Percentiles rank a stretch among this genome's conserved stretches.
Conservation (phyloP, 2,329 filamentous ascomycete genomes). For the Stylonectria norvegica region DNA sequence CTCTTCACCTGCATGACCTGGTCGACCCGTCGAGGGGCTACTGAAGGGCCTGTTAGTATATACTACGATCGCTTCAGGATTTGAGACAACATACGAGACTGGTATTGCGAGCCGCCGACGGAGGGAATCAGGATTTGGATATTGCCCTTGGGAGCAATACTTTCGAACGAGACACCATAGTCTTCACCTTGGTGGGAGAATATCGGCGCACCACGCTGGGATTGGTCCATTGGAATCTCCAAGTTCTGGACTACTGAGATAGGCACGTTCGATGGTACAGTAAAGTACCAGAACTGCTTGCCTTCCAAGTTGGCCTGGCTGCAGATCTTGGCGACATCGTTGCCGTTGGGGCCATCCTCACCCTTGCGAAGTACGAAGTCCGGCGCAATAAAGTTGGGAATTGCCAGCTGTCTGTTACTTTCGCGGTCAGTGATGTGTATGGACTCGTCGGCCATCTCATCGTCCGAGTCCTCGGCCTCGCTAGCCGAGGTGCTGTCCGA, state of each 20-base stretch:
- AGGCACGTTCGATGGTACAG: conserved; percentile 66
- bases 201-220: conserved; percentile 49
- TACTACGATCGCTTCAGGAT: neutral
- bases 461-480: conserved; percentile 28
- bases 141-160: conserved; percentile 45
- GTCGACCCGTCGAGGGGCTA: conserved; percentile 44
- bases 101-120: conserved; percentile 52
- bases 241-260: conserved; percentile 64
- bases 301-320: conserved; percentile 57
- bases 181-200: conserved; percentile 62
- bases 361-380: conserved; percentile 54
- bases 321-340: conserved; percentile 54
- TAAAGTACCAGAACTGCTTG: conserved; percentile 80
- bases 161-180: conserved; percentile 58
- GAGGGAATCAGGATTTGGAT: conserved; percentile 61
- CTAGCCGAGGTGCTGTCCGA: conserved; percentile 20
- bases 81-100: conserved; percentile 43
- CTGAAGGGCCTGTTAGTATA: conserved; percentile 9
- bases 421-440: conserved; percentile 37
- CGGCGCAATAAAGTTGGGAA: conserved; percentile 46
- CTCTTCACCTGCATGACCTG: conserved; percentile 64
- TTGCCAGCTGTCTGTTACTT: conserved; percentile 33
- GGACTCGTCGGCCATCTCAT: conserved; percentile 37
- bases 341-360: conserved; percentile 34
- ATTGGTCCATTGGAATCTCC: conserved; percentile 56